A percentile compares a stretch with the other conserved stretches of the same genome.
phyloP scores from a whole-genome alignment of 2,329 filamentous ascomycete genomes.

The Alternaria sp. region DNA sequence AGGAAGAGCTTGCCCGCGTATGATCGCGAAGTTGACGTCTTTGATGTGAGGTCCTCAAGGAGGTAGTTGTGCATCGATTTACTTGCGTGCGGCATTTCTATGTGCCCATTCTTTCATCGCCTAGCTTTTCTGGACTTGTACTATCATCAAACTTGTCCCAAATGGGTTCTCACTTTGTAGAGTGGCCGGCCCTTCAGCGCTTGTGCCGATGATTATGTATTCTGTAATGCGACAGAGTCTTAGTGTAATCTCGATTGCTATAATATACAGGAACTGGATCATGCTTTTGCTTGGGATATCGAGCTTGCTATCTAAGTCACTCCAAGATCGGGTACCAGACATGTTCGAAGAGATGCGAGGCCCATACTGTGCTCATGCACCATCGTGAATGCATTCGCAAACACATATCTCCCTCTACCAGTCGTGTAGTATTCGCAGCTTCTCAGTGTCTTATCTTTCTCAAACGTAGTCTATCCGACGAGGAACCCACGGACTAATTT shows the following conservation, averaged over 20 bases:
- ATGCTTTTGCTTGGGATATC: background rate
- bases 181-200: no score
- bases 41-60: constrained; percentile 30
- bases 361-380: background rate
- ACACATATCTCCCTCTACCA: background rate
- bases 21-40: constrained; percentile 40
- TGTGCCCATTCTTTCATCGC: no score
- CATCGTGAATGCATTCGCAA: background rate
- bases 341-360: background rate
- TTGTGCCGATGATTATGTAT: background rate
- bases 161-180: no score
- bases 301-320: background rate
- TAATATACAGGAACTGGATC: background rate
- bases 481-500: background rate
- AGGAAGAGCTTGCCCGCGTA: constrained; percentile 25
- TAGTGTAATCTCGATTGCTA: background rate
- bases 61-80: constrained; percentile 9
- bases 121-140: no score
- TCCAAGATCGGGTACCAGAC: background rate
- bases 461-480: no score
- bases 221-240: background rate
- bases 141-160: no score
- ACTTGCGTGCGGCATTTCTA: background rate
- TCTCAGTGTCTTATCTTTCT: background rate
- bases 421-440: no score